Evolutionary conservation across 352 stramenopile genomes (phyloP).

Genomic region (Globisporangium barbulae): DNA sequence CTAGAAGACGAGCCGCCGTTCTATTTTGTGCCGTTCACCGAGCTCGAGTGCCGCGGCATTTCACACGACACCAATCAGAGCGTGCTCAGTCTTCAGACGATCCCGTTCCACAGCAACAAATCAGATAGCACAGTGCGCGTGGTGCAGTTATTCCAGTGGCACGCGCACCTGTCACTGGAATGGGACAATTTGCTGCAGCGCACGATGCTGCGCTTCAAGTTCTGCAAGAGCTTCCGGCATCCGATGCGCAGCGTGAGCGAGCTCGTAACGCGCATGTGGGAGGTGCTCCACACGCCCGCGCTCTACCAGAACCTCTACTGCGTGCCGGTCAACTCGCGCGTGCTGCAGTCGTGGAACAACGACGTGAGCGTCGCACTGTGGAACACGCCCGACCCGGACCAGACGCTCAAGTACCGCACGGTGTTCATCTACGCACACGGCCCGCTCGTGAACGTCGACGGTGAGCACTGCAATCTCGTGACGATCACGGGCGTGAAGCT

Average conservation of each 20-base stretch:
- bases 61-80: background rate
- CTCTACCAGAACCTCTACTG: slow-evolving; percentile 8
- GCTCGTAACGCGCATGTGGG: slow-evolving; percentile 1
- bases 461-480: background rate
- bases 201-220: slow-evolving; percentile 11
- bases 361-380: slow-evolving; percentile 12
- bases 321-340: slow-evolving; percentile 6
- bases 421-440: background rate
- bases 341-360: slow-evolving; percentile 9
- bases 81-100: background rate
- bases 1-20: slow-evolving; percentile 3
- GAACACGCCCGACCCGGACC: slow-evolving; percentile 8
- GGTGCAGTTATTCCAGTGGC: slow-evolving; percentile 13
- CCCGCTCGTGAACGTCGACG: background rate
- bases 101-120: background rate
- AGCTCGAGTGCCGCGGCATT: slow-evolving; percentile 8
- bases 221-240: slow-evolving; percentile 8
- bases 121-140: background rate
- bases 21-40: slow-evolving; percentile 11
- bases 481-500: slow-evolving; percentile 9
- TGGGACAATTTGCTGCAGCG: background rate
- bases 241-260: background rate
- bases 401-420: background rate
- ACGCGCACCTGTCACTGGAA: background rate
- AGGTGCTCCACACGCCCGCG: slow-evolving; percentile 10